Evolutionary conservation across 352 stramenopile genomes (phyloP), one percentile per base, ranked within the genome.

Genomic region (Thalassiosira hispida): DNA sequence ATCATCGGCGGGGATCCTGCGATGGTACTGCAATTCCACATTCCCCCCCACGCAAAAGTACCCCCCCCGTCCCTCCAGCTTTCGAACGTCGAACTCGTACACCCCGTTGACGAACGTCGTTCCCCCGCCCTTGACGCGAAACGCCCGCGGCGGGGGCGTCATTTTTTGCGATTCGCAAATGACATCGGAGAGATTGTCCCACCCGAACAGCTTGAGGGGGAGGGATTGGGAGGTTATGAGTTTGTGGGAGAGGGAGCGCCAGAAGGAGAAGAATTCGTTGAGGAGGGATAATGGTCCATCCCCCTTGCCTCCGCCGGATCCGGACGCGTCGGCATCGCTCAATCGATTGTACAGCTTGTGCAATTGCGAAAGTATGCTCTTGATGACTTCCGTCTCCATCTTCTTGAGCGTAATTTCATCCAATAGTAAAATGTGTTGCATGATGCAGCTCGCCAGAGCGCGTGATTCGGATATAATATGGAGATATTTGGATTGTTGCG

Each of bases 171-270:
- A 92, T 38, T 90, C 94, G 64, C 95, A 94, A 25, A 98, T 95
- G 23, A 99, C 92, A 46, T 97, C 92, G 70, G 93, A 95, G 38
- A 98, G 92, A 79, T 98, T 93, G 62, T 98, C 95, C 84, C 97
- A 95, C 5, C 95, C 96, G 74, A 98, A 98, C 7, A 99, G 87
- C 38, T 96, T 95, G 12, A 98, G 75, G 3, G 96, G 96, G 18
- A 98, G 81, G 11, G 93, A 98, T 25, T 95, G 91, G 27, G 94
- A 98, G 23, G 96, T 94, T 11, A 98, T 90, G 4, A 94, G 64
- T 64, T 88, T 90, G 0, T 88, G 61, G 22, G 81, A 57, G 1
- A 93, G 55, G 9, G 31, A 29, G 51, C 86, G 79, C 79, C 83
- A 92, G 66, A 92, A 93, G 1, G 52, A 31, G 73, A 90, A 92